These are phyloP conservation scores for Kalmusia sp. DNA, from an alignment of 2,329 filamentous ascomycete species.

Conservation along the genomic window DNA sequence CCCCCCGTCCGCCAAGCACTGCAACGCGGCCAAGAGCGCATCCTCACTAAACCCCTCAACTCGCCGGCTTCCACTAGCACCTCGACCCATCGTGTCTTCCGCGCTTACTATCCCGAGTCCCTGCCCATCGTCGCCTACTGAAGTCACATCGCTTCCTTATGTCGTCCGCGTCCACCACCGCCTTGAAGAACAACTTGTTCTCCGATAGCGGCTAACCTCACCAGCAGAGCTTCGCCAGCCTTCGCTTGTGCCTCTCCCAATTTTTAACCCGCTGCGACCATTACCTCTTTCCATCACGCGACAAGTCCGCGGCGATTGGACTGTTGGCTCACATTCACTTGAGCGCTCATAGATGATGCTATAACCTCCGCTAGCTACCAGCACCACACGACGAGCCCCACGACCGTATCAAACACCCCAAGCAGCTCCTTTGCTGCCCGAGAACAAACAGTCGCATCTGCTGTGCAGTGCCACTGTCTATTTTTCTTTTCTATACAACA, in stretches of 20 bases:
- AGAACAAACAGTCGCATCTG: constrained; percentile 3
- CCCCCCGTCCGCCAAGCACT: constrained; percentile 19
- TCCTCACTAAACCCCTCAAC: constrained; percentile 15
- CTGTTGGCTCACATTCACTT: constrained; percentile 5
- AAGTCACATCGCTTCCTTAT: constrained; percentile 36
- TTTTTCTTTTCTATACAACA: background rate
- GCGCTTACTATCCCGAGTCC: constrained; percentile 40
- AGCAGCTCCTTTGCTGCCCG: background rate
- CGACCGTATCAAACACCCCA: constrained; percentile 16
- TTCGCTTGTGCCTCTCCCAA: constrained; percentile 29
- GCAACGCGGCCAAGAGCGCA: constrained; percentile 21
- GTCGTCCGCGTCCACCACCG: constrained; percentile 42
- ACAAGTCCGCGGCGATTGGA: constrained; percentile 17
- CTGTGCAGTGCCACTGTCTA: background rate
- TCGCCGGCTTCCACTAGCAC: constrained; percentile 20
- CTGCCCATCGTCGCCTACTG: constrained; percentile 20
- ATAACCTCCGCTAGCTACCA: constrained; percentile 20
- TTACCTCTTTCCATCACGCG: constrained; percentile 14
- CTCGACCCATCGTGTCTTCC: constrained; percentile 35
- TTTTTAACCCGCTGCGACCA: constrained; percentile 35
- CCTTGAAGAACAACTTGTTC: constrained; percentile 45
- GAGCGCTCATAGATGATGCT: constrained; percentile 23
- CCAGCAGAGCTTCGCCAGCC: constrained; percentile 25
- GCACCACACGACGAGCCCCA: constrained; percentile 23
- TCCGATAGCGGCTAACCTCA: constrained; percentile 44